These are phyloP conservation scores for Mycogone perniciosa DNA, from an alignment of 2,329 filamentous ascomycete species.

Conservation along the genomic window DNA sequence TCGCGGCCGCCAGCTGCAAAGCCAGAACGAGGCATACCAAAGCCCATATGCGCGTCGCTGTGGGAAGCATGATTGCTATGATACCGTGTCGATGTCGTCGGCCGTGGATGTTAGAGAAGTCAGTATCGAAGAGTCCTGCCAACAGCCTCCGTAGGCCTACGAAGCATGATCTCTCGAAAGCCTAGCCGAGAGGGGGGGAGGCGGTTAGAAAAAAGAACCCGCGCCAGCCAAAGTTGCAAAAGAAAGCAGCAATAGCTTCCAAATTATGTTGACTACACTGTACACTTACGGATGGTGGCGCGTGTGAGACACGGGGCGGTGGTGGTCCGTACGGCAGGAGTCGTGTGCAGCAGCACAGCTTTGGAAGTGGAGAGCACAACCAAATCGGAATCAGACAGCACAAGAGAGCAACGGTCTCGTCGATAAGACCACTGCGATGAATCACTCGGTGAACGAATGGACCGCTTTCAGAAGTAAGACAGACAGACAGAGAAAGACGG, in stretches of 20 bases:
- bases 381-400: background rate
- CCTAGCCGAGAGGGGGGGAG: background rate
- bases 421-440: background rate
- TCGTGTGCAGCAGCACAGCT: background rate
- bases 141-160: conserved; percentile 11
- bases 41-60: conserved; percentile 28
- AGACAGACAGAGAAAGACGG: background rate
- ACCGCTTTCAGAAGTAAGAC: background rate
- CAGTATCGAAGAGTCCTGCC: conserved; percentile 16
- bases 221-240: background rate
- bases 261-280: conserved; percentile 1
- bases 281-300: conserved; percentile 1
- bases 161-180: conserved; percentile 16
- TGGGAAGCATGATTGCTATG: conserved; percentile 27
- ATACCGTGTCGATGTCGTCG: conserved; percentile 3
- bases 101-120: conserved; percentile 2
- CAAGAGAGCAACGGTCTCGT: conserved; percentile 7
- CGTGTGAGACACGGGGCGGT: conserved; percentile 6
- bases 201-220: background rate
- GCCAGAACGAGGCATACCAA: conserved; percentile 34
- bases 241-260: conserved; percentile 5
- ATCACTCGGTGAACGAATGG: no score
- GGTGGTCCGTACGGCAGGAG: background rate
- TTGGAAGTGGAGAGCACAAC: background rate
- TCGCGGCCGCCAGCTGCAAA: conserved; percentile 32